These are phyloP conservation scores for Lomentospora prolificans DNA, from an alignment of 2,329 filamentous ascomycete genomes.

Conservation along the genomic window DNA sequence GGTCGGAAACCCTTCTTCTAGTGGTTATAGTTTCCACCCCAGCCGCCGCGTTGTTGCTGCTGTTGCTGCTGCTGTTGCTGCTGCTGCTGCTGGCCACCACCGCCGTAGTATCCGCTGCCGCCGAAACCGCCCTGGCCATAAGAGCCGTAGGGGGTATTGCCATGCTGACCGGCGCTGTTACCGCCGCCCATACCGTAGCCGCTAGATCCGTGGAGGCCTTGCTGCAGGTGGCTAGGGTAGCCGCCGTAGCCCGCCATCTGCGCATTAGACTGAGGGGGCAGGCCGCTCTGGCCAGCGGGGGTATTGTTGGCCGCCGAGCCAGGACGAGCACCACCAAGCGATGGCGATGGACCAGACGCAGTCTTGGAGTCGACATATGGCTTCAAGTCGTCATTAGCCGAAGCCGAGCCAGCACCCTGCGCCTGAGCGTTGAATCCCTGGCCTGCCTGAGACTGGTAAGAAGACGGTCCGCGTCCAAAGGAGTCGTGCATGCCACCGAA, in stretches of 20 bases:
- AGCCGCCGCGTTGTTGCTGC: conserved; percentile 42
- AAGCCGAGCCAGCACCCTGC: conserved; percentile 32
- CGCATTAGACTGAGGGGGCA: conserved; percentile 46
- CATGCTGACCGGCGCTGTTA: conserved; percentile 40
- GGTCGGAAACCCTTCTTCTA: conserved; percentile 13
- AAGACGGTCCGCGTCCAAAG: conserved; percentile 41
- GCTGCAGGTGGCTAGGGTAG: conserved; percentile 46
- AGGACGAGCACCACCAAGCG: conserved; percentile 44
- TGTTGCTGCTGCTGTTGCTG: conserved; percentile 38
- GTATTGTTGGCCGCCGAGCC: conserved; percentile 47
- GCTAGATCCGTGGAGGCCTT: conserved; percentile 43
- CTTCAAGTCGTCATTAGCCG: conserved; percentile 44
- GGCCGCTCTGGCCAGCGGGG: conserved; percentile 38
- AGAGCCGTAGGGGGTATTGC: conserved; percentile 35
- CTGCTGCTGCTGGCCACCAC: conserved; percentile 20
- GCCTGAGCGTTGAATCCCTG: conserved; percentile 43
- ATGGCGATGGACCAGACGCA: conserved; percentile 44
- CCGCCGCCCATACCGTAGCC: conserved; percentile 45
- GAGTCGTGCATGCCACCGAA: conserved; percentile 46
- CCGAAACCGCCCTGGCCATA: conserved; percentile 38
- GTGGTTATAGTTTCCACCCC: conserved; percentile 51
- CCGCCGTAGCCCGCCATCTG: conserved; percentile 47
- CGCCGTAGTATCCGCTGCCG: conserved; percentile 37
- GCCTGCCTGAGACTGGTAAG: conserved; percentile 44
- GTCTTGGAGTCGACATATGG: conserved; percentile 48